A percentile compares a stretch with the other conserved stretches of the same genome.
Conservation (phyloP, 192 early-diverging fungal species). For the Linnemannia elongata region DNA sequence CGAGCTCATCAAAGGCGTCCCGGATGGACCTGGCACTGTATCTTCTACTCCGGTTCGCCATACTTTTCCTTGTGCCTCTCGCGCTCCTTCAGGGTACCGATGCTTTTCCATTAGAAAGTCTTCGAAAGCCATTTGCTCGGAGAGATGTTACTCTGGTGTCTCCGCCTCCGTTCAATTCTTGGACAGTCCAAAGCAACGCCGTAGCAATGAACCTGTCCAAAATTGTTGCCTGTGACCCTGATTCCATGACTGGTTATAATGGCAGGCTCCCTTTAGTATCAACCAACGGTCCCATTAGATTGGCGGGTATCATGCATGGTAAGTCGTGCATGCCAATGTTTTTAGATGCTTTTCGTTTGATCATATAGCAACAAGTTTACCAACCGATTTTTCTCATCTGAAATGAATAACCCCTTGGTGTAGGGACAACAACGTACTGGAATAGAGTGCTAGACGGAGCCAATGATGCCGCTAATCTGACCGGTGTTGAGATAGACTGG, state of each 20-base stretch:
- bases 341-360: background rate
- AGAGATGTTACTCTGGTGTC: background rate
- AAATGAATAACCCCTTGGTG: background rate
- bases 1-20: background rate
- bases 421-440: conserved; percentile 33
- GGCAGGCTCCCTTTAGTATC: conserved; percentile 6
- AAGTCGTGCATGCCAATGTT: background rate
- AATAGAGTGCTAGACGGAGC: conserved; percentile 9
- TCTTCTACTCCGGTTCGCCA: background rate
- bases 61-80: background rate
- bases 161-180: background rate
- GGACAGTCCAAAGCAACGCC: background rate
- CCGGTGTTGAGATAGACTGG: conserved; percentile 23
- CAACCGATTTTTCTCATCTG: background rate
- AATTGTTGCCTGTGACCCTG: conserved; percentile 20
- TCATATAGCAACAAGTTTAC: background rate
- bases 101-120: conserved; percentile 7
- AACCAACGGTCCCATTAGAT: conserved; percentile 28
- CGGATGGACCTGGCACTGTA: background rate
- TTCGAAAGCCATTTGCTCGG: background rate
- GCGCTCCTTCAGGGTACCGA: background rate
- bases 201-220: conserved; percentile 46
- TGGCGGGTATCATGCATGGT: conserved; percentile 34
- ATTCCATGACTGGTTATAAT: conserved; percentile 34
- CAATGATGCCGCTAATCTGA: conserved; percentile 24